Base-by-base conservation (phyloP, 768 basidiomycete species). In the Boletus vermiculosoides region DNA sequence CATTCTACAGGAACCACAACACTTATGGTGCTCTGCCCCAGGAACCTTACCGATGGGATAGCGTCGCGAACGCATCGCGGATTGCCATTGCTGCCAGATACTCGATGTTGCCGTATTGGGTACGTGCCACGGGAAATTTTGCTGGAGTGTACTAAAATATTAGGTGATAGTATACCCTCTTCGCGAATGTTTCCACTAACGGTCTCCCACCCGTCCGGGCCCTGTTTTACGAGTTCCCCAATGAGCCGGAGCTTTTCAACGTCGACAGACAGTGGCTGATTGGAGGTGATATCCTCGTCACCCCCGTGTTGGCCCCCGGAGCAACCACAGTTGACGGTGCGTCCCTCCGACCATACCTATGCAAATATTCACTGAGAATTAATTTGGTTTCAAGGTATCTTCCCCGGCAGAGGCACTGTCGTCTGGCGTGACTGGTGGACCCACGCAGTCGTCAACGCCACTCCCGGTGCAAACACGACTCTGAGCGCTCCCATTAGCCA, bases 1-100 rank as follows among this genome's bases (percentile, higher is more conserved):
- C 90, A 6, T 93, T 93, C 77, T 91, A 83, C 70, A 77, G 90
- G 50, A 93, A 92, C 68, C 91, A 92, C 69, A 89, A 89, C 59
- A 71, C 77, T 33, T 76, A 74, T 52, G 83, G 82, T 23, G 86
- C 87, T 5, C 75, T 90, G 30, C 73, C 83, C n/a, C 91, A 92
- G 68, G 90, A 92, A 64, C 88, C 89, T 3, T 92, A 87, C 62
- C 76, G 83, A 41, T 93, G 91, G 90, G 86, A 88, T 53, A 87
- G 84, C 51, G 90, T 92, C 15, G 87, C 87, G 1, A 78, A 85
- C 41, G 87, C 90, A 18, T 84, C 86, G 6, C 80, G 86, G 20
- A 85, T 77, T 18, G 89, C 88, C 5, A 90, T 92, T 60, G 74
- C 76, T n/a, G 77, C 82, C 33, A 80, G 90, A 37, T 93, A 92